Evolutionary conservation across 306 rosid species (phyloP), one percentile per base, ranked within the genome.

Genomic region (Sophora flavescens): DNA sequence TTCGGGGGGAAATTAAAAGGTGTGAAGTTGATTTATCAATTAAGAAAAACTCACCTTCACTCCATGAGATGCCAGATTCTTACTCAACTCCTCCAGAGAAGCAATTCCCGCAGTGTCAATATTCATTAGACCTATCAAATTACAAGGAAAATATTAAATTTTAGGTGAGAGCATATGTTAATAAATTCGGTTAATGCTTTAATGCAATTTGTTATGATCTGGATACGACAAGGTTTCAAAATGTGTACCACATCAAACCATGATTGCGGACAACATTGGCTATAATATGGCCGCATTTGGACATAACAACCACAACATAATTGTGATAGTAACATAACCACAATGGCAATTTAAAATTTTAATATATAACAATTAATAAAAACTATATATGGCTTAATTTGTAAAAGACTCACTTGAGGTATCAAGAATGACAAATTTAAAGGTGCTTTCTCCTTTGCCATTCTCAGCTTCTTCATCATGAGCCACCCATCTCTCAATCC

Each of bases 51-150:
- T 80, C 26, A 88, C 93, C 84, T 68, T 75, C n/a, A 86, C 61
- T 63, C 91, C 89, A 48, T 64, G 82, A 38, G 84, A 66, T 16
- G 39, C 63, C 83, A 90, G 67, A 74, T 42, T 79, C 54, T 69
- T 82, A 26, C 83, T 91, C 71, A 93, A 38, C 48, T 87, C 94
- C 70, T 70, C 86, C 5, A 89, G 62, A 17, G 87, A 80, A 82
- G 87, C 82, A 63, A 93, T 84, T 70, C 93, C 94, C 17, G 90
- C 82, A 0, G 94, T 90, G 83, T 93, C 98, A 54, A 90, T 82
- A 69, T 82, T 86, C 68, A 82, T 75, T 35, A 90, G 87, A 81
- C 83, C 96, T 90, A 75, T 73, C 42, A 79, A 32, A 26, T 42
- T 33, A 42, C 51, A 52, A 53, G 13, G 5, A 32, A 12, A 44